A percentile compares a stretch with the other conserved stretches of the same genome.
Conservation (phyloP, 257 asterid species). For the Ophiorrhiza pumila region DNA sequence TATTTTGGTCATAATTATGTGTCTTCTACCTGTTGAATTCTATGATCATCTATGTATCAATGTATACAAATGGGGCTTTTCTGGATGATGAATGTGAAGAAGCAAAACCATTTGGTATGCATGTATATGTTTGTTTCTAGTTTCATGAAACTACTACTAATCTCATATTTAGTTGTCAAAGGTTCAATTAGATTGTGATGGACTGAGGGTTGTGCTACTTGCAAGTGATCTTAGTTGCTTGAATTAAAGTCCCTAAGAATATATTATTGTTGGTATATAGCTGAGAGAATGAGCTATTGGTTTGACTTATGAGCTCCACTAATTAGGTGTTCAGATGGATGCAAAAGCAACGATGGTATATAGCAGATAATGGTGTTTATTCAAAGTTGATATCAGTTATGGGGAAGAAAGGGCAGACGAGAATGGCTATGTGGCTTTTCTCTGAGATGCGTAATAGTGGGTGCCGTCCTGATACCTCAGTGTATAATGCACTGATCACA, state of each 20-base stretch:
- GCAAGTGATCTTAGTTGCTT: not conserved
- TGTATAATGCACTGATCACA: slow-evolving; percentile 80
- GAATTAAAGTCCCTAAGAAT: not conserved
- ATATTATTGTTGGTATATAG: not conserved
- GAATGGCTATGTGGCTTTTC: slow-evolving; percentile 99
- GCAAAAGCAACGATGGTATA: slow-evolving; percentile 95
- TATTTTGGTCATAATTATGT: not conserved
- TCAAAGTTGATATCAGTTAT: slow-evolving; percentile 88
- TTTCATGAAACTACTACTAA: not conserved
- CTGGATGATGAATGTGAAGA: not conserved
- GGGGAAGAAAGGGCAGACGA: slow-evolving; percentile 93
- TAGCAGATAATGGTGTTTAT: slow-evolving; percentile 93
- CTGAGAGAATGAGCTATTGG: not conserved
- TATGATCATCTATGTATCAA: not conserved
- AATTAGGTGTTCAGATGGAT: slow-evolving; percentile 95
- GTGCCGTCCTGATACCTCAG: slow-evolving; percentile 88
- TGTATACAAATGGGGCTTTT: not conserved
- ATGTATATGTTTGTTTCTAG: not conserved
- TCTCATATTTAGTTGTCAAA: not conserved
- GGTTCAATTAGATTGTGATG: not conserved
- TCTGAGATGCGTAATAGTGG: slow-evolving; percentile 98
- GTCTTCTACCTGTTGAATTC: not conserved
- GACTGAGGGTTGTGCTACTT: not conserved
- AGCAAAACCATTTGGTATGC: not conserved
- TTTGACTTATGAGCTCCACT: slow-evolving; percentile 9